These are phyloP conservation scores for Wickerhamomyces sp. DNA, from an alignment of 1,139 yeast genomes.

Conservation along the genomic window DNA sequence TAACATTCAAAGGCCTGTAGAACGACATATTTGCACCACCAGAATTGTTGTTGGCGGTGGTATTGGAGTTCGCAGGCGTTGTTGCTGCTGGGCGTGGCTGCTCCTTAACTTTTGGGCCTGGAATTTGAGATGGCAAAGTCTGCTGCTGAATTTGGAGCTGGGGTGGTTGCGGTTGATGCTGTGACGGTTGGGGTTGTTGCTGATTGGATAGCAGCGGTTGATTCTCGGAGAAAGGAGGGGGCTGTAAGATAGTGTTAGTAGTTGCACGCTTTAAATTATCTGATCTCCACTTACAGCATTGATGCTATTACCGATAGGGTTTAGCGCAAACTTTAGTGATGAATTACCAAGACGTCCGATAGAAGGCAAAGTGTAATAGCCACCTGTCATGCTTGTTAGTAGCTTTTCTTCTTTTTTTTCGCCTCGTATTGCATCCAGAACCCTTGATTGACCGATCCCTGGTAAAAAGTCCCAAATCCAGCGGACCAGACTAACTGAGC, in stretches of 20 bases:
- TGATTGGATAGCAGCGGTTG: conserved; percentile 5
- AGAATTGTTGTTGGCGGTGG: conserved; percentile 17
- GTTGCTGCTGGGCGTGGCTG: conserved; percentile 12
- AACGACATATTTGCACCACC: conserved; percentile 27
- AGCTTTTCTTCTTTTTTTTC: neutral
- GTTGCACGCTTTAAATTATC: neutral
- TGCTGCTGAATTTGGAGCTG: conserved; percentile 8
- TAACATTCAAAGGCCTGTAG: conserved; percentile 89
- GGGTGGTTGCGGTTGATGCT: conserved; percentile 18
- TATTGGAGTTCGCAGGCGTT: conserved; percentile 14
- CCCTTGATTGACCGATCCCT: too few species aligned
- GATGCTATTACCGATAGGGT: conserved; percentile 12
- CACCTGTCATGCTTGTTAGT: conserved; percentile 4
- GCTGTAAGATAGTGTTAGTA: neutral
- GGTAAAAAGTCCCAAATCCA: too few species aligned
- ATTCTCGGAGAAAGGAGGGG: conserved; percentile 6
- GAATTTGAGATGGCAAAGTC: conserved; percentile 9
- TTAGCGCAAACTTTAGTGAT: conserved; percentile 15
- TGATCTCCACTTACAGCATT: conserved; percentile 10
- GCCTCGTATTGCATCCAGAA: too few species aligned
- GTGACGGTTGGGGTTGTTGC: conserved; percentile 13
- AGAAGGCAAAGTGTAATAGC: conserved; percentile 11
- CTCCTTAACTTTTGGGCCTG: conserved; percentile 11
- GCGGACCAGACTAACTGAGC: too few species aligned
- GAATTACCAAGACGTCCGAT: conserved; percentile 12